These are phyloP conservation scores for Stephanocyclus meneghinianus DNA, from an alignment of 352 stramenopile genomes.

Conservation along the genomic window DNA sequence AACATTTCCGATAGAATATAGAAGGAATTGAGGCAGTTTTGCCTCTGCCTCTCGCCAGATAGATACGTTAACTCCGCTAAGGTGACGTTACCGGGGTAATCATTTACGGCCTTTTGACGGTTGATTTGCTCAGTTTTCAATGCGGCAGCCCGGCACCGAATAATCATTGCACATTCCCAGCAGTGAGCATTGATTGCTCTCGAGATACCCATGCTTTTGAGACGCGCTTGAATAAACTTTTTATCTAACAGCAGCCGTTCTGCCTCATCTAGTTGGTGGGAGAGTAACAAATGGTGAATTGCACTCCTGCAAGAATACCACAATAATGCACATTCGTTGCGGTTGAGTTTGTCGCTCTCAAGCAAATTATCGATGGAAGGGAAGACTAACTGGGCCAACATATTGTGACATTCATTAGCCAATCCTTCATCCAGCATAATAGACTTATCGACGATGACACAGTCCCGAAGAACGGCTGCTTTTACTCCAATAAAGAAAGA, in stretches of 20 bases:
- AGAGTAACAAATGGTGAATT: constrained; percentile 36
- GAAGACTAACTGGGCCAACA: constrained; percentile 24
- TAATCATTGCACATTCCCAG: constrained; percentile 32
- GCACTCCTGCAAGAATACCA: constrained; percentile 47
- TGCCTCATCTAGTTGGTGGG: constrained; percentile 20
- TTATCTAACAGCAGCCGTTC: constrained; percentile 21
- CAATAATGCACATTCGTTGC: constrained; percentile 3
- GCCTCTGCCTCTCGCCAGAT: constrained; percentile 12
- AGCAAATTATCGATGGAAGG: constrained; percentile 15
- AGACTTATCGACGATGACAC: constrained; percentile 17
- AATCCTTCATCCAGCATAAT: constrained; percentile 14
- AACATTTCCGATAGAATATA: constrained; percentile 35
- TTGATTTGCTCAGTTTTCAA: constrained; percentile 19
- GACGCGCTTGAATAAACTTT: constrained; percentile 30
- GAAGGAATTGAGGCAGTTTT: constrained; percentile 34
- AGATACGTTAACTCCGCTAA: no score
- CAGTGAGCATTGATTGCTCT: constrained; percentile 28
- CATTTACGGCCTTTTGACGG: constrained; percentile 13
- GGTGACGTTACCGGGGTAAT: background rate
- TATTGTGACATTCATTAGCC: constrained; percentile 36
- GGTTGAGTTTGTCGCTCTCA: constrained; percentile 10
- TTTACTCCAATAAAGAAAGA: constrained; percentile 44
- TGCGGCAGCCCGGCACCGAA: constrained; percentile 1
- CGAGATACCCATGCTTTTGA: constrained; percentile 29
- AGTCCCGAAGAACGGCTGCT: constrained; percentile 8